phyloP scores from a whole-genome alignment of 2,329 filamentous ascomycete genomes.

The Sphaerostilbella broomeana region DNA sequence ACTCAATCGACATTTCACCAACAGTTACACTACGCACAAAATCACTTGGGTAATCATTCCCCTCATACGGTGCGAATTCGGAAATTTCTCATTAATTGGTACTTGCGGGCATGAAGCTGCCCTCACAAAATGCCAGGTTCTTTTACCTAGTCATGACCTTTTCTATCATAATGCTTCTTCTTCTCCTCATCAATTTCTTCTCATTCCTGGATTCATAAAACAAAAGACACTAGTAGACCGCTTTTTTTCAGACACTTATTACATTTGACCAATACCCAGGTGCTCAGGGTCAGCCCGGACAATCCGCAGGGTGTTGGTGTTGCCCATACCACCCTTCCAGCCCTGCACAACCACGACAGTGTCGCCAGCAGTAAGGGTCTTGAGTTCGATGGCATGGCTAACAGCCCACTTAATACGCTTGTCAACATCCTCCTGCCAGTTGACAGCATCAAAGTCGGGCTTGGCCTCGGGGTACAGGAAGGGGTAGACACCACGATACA shows the following conservation, averaged over 20 bases:
- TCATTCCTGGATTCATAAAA: constrained; percentile 7
- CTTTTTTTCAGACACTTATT: constrained; percentile 15
- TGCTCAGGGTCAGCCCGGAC: constrained; percentile 55
- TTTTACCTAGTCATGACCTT: constrained; percentile 7
- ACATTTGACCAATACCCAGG: constrained; percentile 47
- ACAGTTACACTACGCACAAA: too few relatives aligned
- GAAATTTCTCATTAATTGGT: constrained; percentile 11
- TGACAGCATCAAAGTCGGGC: constrained; percentile 85
- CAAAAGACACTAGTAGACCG: constrained; percentile 3
- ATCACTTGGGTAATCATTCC: too few relatives aligned
- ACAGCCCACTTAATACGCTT: constrained; percentile 97
- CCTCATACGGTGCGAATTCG: too few relatives aligned
- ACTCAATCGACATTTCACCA: too few relatives aligned
- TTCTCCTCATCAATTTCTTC: constrained; percentile 13
- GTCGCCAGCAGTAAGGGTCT: constrained; percentile 65
- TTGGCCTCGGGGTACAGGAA: constrained; percentile 91
- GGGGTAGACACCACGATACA: constrained; percentile 97
- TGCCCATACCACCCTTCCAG: constrained; percentile 86
- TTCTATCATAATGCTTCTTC: constrained; percentile 26
- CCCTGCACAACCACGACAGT: constrained; percentile 79
- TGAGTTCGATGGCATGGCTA: constrained; percentile 74
- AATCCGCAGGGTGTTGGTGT: constrained; percentile 74
- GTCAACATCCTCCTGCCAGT: constrained; percentile 99
- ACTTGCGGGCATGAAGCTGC: constrained; percentile 5
- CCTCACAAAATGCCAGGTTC: neutral